Evolutionary conservation across 306 rosid genomes (phyloP).

Genomic region (Cicer chorassanicum): DNA sequence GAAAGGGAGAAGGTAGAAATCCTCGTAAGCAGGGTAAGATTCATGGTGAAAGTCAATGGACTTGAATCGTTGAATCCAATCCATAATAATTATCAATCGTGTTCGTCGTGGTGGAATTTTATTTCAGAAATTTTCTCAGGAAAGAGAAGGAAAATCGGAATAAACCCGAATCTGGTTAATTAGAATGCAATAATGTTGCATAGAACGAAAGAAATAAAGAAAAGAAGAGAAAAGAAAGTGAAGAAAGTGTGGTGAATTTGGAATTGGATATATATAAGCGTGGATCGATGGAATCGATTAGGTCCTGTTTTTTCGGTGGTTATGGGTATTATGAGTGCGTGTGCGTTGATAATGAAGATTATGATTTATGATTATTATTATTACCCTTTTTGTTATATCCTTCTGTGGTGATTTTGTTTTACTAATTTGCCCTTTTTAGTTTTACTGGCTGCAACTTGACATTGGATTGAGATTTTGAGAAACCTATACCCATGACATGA

Average conservation of each 20-base stretch:
- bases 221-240: background rate
- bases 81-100: slow-evolving; percentile 3
- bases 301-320: background rate
- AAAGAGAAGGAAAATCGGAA: slow-evolving; percentile 42
- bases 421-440: background rate
- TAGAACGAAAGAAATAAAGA: background rate
- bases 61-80: slow-evolving; percentile 49
- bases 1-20: slow-evolving; percentile 74
- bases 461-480: too few species aligned
- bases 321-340: too few species aligned
- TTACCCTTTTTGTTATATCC: background rate
- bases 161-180: slow-evolving; percentile 33
- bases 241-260: too few species aligned
- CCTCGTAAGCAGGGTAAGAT: slow-evolving; percentile 72
- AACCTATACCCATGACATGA: background rate
- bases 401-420: background rate
- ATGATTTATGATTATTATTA: too few species aligned
- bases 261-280: background rate
- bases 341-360: background rate
- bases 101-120: background rate
- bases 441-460: background rate
- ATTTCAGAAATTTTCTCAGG: slow-evolving; percentile 38
- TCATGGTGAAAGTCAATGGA: slow-evolving; percentile 76
- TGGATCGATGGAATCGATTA: slow-evolving; percentile 8
- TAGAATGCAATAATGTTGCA: background rate